A percentile compares a stretch with the other conserved stretches of the same genome.
Conservation (phyloP, 1,284 basidiomycete species). For the Coniophora puteana region DNA sequence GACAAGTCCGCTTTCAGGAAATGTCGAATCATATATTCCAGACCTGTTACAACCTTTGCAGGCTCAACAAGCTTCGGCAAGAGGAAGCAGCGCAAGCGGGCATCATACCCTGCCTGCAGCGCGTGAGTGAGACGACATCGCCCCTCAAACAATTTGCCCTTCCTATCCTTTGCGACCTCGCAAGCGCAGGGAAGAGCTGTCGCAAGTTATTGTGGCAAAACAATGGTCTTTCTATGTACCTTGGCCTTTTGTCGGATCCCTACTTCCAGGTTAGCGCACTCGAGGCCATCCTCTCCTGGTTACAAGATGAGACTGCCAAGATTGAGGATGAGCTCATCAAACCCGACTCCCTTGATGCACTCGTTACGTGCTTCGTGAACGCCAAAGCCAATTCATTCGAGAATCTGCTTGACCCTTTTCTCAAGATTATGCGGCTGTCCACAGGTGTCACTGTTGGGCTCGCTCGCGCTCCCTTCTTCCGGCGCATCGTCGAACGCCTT, state of each 20-base stretch:
- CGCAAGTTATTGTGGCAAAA: slow-evolving; percentile 87
- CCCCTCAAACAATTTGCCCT: slow-evolving; percentile 96
- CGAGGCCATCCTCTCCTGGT: slow-evolving; percentile 91
- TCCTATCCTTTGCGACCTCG: slow-evolving; percentile 93
- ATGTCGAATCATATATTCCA: slow-evolving; percentile 93
- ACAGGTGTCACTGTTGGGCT: slow-evolving; percentile 72
- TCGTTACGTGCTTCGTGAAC: slow-evolving; percentile 83
- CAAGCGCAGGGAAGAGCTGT: slow-evolving; percentile 90
- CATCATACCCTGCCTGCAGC: slow-evolving; percentile 87
- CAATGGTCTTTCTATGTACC: slow-evolving; percentile 79
- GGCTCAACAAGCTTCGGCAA: slow-evolving; percentile 90
- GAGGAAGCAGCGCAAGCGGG: slow-evolving; percentile 97
- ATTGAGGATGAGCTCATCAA: slow-evolving; percentile 88
- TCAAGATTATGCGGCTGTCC: slow-evolving; percentile 87
- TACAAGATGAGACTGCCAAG: slow-evolving; percentile 92
- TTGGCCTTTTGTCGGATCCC: slow-evolving; percentile 84
- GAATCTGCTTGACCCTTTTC: slow-evolving; percentile 88
- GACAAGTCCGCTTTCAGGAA: slow-evolving; percentile 53
- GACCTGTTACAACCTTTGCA: slow-evolving; percentile 91
- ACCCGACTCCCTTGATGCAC: slow-evolving; percentile 60
- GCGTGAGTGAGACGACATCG: slow-evolving; percentile 82
- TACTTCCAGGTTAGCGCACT: slow-evolving; percentile 96
- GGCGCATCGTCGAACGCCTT: slow-evolving; percentile 84
- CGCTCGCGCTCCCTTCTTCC: slow-evolving; percentile 82
- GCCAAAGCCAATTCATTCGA: slow-evolving; percentile 94